phyloP scores from a whole-genome alignment of 345 rosid genomes.

The Ceriops zippeliana region DNA sequence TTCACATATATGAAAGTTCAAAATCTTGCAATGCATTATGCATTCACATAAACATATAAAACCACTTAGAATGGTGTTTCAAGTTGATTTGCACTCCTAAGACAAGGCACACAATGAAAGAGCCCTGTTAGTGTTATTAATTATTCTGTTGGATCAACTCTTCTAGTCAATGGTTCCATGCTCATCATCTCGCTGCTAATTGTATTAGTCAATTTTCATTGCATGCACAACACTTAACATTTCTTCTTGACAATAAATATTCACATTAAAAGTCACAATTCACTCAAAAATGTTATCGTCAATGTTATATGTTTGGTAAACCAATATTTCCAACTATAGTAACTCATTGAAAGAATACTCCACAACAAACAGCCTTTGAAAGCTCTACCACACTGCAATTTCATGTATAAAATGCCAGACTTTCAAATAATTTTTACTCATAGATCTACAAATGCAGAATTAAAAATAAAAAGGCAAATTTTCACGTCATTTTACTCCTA shows the following conservation, averaged over 20 bases:
- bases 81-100: conserved; percentile 1
- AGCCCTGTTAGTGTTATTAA: neutral
- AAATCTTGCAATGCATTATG: neutral
- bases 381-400: neutral
- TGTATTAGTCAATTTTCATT: too few relatives aligned
- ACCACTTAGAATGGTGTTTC: neutral
- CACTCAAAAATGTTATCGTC: too few relatives aligned
- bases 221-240: too few relatives aligned
- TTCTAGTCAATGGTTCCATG: neutral
- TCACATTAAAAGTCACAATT: too few relatives aligned
- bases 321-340: neutral
- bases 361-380: too few relatives aligned
- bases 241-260: too few relatives aligned
- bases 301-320: neutral
- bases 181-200: too few relatives aligned
- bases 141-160: neutral
- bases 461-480: conserved; percentile 1
- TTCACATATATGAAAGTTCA: neutral
- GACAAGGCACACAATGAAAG: neutral
- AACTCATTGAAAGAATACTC: neutral
- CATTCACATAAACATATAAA: neutral
- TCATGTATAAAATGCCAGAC: neutral
- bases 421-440: neutral
- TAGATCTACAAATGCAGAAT: neutral
- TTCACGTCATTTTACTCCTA: neutral